Evolutionary conservation across 2,329 filamentous ascomycete genomes (phyloP).

Genomic region (Aureobasidium sp.): DNA sequence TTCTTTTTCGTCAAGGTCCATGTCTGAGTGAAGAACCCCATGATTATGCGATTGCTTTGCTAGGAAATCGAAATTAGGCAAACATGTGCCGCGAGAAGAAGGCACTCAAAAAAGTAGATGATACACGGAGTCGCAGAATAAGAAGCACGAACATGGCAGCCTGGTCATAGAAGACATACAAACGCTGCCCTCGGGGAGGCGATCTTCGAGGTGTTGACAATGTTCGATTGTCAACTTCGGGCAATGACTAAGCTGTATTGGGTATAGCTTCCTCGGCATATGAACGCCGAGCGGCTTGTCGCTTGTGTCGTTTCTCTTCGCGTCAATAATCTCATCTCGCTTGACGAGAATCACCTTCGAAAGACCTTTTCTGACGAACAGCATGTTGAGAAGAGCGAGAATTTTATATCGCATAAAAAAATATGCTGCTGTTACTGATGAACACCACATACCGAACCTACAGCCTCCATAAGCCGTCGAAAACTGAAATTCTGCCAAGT

Average conservation of each 20-base stretch:
- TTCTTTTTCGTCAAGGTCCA: conserved; percentile 52
- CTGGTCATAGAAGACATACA: not conserved
- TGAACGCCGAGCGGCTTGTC: not conserved
- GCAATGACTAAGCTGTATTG: not conserved
- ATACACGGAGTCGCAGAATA: not conserved
- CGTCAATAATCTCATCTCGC: not conserved
- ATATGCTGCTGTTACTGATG: not conserved
- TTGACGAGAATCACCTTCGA: not conserved
- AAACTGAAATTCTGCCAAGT: not conserved
- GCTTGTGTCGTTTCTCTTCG: not conserved
- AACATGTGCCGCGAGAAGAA: not conserved
- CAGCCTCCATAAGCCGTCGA: not conserved
- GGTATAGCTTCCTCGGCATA: not conserved
- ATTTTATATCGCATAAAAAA: not conserved
- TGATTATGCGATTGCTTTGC: conserved; percentile 1
- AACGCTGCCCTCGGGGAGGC: not conserved
- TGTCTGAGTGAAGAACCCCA: conserved; percentile 42
- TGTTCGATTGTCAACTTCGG: conserved; percentile 1
- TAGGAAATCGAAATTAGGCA: not conserved
- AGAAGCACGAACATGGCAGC: not conserved
- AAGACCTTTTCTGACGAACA: not conserved
- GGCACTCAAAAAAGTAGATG: not conserved
- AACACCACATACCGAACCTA: too few relatives aligned
- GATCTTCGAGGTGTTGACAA: conserved; percentile 1
- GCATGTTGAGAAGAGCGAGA: not conserved